Conservation (phyloP, 805 yeast species). For the Kluyveromyces siamensis region DNA sequence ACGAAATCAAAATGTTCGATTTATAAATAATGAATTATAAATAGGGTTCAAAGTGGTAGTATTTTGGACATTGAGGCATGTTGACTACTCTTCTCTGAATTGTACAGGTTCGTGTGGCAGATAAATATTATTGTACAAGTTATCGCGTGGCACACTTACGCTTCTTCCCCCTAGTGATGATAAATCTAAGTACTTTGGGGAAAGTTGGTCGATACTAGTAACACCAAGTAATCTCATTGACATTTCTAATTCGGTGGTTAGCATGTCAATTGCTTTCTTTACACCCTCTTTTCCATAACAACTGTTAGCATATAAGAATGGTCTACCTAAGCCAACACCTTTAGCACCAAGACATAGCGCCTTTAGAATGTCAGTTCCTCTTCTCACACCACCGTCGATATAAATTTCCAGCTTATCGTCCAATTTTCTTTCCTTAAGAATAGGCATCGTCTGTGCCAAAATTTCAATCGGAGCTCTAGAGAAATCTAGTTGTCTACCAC, state of each 20-base stretch:
- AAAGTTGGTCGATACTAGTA: conserved; percentile 47
- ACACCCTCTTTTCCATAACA: conserved; percentile 61
- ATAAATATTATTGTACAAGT: conserved; percentile 46
- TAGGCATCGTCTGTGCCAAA: conserved; percentile 58
- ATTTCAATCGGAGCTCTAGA: conserved; percentile 72
- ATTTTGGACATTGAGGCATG: neutral
- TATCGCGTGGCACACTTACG: conserved; percentile 44
- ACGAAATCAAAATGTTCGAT: no score
- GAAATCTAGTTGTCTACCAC: conserved; percentile 82
- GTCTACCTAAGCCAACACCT: conserved; percentile 64
- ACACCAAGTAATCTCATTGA: conserved; percentile 77
- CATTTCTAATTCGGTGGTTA: conserved; percentile 64
- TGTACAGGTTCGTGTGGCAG: conserved; percentile 44
- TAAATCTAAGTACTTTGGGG: conserved; percentile 53
- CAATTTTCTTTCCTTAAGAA: conserved; percentile 37
- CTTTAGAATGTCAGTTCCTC: conserved; percentile 59
- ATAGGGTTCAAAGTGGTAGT: no score
- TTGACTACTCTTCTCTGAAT: conserved; percentile 30
- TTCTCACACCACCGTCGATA: conserved; percentile 61
- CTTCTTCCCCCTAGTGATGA: conserved; percentile 35
- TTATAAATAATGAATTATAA: no score
- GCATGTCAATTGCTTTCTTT: conserved; percentile 45
- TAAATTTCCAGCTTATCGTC: conserved; percentile 47
- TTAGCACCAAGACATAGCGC: conserved; percentile 63
- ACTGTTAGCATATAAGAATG: conserved; percentile 54